Base-by-base conservation (phyloP, 2,329 filamentous ascomycete genomes). In the Fusarium veterinarium region DNA sequence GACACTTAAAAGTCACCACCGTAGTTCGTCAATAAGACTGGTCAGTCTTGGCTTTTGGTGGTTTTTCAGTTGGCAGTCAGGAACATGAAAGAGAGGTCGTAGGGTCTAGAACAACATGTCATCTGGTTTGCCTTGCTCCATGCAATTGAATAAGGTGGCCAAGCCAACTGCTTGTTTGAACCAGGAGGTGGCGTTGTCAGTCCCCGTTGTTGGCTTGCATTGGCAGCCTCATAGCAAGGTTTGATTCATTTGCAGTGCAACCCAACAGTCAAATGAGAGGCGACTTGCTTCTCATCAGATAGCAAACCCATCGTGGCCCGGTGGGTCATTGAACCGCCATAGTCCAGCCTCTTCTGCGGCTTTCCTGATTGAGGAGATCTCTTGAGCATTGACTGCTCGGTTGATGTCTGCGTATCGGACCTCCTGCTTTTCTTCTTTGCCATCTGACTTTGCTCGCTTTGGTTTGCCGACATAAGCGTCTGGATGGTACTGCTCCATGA, bases 401-500 rank as follows among this genome's bases (percentile, higher is more conserved):
- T 96, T 95, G 78, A 96, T 93, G 44, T 96, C 93, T 23, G 87
- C 85, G 81, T 95, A 96, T 37, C 92, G 85, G 8, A 92, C 85
- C 65, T 87, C 83, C 8, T 84, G 82, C 20, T 72, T 58, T 90
- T 83, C 85, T 64, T 88, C 82, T 6, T 64, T 71, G 13, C 67
- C 51, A n/a, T 69, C 73, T 17, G 45, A 4, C 31, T 72, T 81
- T 19, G 55, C 62, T 38, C 76, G 72, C 74, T 83, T 89, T 60
- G 85, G 83, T 83, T 94, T 95, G 7, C 94, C 94, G 2, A 97
- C 94, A 80, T 97, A 91, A 0, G 93, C 94, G 71, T 92, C 89
- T 0, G 93, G 93, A 70, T 90, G 91, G 78, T 96, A 96, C 81
- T 97, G 94, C 81, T 97, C 93, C 93, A 96, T 96, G 73, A 97